These are phyloP conservation scores for Peniophora sp. DNA, from an alignment of 1,284 basidiomycete genomes.

Conservation along the genomic window DNA sequence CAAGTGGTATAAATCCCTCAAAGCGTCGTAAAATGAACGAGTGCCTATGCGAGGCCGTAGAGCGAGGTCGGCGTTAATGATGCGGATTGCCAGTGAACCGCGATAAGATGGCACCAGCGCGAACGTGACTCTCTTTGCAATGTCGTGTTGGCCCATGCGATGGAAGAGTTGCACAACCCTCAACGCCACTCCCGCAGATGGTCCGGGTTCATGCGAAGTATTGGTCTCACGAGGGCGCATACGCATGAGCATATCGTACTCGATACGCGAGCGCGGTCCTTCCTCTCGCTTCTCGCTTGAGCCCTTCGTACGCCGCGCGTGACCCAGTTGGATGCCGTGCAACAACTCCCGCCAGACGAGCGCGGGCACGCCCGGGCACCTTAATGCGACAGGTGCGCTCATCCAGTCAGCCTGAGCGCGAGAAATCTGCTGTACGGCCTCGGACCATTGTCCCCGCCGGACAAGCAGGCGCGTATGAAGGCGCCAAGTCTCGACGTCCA, in stretches of 20 bases:
- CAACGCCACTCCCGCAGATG: constrained; percentile 5
- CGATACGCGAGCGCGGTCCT: not conserved
- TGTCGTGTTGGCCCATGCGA: constrained; percentile 12
- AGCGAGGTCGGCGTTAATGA: constrained; percentile 25
- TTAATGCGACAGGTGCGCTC: constrained; percentile 3
- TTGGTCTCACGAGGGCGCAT: too few relatives aligned
- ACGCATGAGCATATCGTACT: not conserved
- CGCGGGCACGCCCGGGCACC: constrained; percentile 2
- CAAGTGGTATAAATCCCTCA: constrained; percentile 30
- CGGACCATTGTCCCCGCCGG: constrained; percentile 21
- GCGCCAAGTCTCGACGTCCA: constrained; percentile 21
- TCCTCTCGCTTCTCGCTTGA: too few relatives aligned
- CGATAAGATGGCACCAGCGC: constrained; percentile 19
- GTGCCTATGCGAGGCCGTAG: constrained; percentile 10
- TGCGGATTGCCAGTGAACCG: constrained; percentile 17
- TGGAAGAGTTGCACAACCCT: constrained; percentile 7
- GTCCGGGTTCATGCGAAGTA: not conserved
- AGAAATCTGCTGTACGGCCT: constrained; percentile 21
- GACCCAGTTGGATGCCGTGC: not conserved
- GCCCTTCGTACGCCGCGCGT: not conserved
- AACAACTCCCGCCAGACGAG: constrained; percentile 10
- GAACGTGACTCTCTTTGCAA: constrained; percentile 19
- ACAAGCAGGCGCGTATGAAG: constrained; percentile 26
- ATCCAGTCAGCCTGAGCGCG: constrained; percentile 3
- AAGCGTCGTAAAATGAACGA: constrained; percentile 24